Evolutionary conservation across 495 filamentous ascomycete species (phyloP), one percentile per base, ranked within the genome.

Genomic region (Penicillium cosmopolitanum): DNA sequence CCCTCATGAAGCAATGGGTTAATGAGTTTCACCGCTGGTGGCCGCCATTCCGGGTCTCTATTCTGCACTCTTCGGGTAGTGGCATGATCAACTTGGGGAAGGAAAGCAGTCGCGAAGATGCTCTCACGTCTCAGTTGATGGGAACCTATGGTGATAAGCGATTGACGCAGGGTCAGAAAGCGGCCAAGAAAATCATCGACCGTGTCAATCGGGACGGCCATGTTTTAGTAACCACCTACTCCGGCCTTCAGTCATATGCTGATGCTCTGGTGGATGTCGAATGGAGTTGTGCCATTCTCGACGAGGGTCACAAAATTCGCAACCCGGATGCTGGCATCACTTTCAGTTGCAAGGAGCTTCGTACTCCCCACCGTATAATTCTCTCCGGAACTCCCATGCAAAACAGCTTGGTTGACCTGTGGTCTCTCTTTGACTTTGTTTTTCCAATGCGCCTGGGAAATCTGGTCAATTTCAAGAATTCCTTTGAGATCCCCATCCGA

Each of bases 21-120:
- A 95, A 96, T 58, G 95, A 98, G 66, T 97, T 98, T 64, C 95
- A 98, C 72, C 85, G 87, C 23, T 98, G 95, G 95, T 98, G 95
- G 95, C 95, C 95, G 15, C 87, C 95, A 18, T 81, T 98, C 28
- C 87, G 95, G 19, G 95, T 98, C 1, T 96, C 93, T 0, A 98
- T 98, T 60, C 75, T 98, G 40, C 95, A 98, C 74, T 89, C 90
- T 0, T 97, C 94, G 18, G 95, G 95, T 9, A 97, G 92, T 67
- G 95, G 95, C 3, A 97, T 98, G 95, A 77, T 97, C 16, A 92
- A 96, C 61, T 71, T 94, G 44, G 76, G 81, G 15, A 83, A 77
- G 35, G 92, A 96, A 66, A 83, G 80, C 44, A 83, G 76, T 25
- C 81, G 87, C n/a, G 92, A 96, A 69, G 87, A 90, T 47, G 82